phyloP scores from a whole-genome alignment of 1,139 yeast species.

The Trichomonascaceae sp. region DNA sequence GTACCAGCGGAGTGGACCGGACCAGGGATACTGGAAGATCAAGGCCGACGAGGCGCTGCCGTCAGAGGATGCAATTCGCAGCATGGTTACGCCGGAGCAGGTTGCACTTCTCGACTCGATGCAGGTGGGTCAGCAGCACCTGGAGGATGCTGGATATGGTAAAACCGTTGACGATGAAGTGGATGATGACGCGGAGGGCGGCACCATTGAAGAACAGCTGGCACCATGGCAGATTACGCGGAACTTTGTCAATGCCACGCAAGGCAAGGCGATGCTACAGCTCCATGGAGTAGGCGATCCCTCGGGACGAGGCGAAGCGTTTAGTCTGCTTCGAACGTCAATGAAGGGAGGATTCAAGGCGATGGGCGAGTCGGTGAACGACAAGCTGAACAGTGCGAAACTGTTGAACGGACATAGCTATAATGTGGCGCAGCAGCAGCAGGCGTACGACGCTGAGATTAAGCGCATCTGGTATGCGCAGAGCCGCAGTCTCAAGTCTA shows the following conservation, averaged over 20 bases:
- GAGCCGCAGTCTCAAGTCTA: constrained; percentile 44
- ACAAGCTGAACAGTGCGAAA: constrained; percentile 27
- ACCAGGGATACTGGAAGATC: constrained; percentile 92
- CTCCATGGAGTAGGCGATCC: constrained; percentile 97
- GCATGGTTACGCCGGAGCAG: constrained; percentile 92
- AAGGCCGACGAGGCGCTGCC: constrained; percentile 64
- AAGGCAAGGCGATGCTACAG: constrained; percentile 93
- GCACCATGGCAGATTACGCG: constrained; percentile 91
- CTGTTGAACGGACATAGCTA: constrained; percentile 55
- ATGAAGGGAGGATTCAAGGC: constrained; percentile 91
- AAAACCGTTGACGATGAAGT: constrained; percentile 34
- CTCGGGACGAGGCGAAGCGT: constrained; percentile 81
- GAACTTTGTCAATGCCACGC: constrained; percentile 87
- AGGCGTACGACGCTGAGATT: constrained; percentile 84
- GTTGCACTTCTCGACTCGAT: constrained; percentile 75
- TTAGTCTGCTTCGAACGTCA: constrained; percentile 80
- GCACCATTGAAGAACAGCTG: constrained; percentile 65
- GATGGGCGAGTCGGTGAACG: constrained; percentile 35
- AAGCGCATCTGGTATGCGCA: constrained; percentile 86
- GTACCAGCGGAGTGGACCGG: constrained; percentile 87
- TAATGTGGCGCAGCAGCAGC: constrained; percentile 79
- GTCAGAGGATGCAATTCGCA: constrained; percentile 60
- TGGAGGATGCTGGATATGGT: constrained; percentile 59
- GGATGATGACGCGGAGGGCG: constrained; percentile 30
- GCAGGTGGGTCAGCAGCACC: constrained; percentile 82